Conservation (phyloP, 164 flowering plant genomes). For the Nymphaea colorata region DNA sequence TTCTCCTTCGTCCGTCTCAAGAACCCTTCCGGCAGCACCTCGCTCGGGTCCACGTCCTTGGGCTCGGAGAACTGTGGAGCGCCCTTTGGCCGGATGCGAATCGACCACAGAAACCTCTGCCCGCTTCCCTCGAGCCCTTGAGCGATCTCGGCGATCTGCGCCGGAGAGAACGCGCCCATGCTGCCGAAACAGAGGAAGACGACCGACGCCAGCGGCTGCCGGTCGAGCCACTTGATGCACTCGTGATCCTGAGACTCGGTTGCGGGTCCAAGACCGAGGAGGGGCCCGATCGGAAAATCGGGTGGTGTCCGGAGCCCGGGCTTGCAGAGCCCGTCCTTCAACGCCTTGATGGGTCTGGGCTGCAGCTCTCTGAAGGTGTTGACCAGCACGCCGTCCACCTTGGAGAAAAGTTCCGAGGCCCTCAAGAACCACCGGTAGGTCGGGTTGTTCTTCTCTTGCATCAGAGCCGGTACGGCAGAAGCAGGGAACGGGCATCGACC, state of each 20-base stretch:
- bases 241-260: neutral
- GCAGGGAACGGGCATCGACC: constrained; percentile 27
- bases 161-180: neutral
- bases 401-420: neutral
- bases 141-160: neutral
- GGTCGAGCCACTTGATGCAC: neutral
- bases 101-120: neutral
- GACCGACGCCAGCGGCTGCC: neutral
- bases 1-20: constrained; percentile 4
- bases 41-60: constrained; percentile 1
- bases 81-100: neutral
- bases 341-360: neutral
- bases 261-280: neutral
- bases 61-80: neutral
- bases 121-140: neutral
- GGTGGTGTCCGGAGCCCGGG: neutral
- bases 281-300: neutral
- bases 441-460: constrained; percentile 13
- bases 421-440: constrained; percentile 16
- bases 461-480: constrained; percentile 13
- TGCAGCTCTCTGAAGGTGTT: neutral
- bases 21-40: constrained; percentile 9
- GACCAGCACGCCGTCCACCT: constrained; percentile 9
- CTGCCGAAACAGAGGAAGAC: constrained; percentile 1
- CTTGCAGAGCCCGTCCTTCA: neutral